A percentile compares a stretch with the other conserved stretches of the same genome.
Conservation (phyloP, 345 rosid genomes). For the Capsella bursapastoris region DNA sequence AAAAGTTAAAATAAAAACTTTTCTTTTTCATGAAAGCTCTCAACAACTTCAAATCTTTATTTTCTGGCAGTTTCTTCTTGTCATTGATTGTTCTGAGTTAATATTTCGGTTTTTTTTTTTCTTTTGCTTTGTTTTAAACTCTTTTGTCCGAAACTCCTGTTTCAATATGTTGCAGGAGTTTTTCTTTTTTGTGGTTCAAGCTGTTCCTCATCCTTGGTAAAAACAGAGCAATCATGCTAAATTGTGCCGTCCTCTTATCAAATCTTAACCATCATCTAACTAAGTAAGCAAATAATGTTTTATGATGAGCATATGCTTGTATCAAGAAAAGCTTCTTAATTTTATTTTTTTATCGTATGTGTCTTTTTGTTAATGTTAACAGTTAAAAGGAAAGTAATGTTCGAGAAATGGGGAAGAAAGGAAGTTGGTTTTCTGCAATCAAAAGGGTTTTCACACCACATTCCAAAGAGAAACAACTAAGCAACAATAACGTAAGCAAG, state of each 20-base stretch:
- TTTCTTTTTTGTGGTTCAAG: neutral
- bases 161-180: slow-evolving; percentile 22
- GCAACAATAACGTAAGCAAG: slow-evolving; percentile 61
- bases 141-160: slow-evolving; percentile 19
- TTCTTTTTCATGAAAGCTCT: slow-evolving; percentile 34
- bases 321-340: slow-evolving; percentile 29
- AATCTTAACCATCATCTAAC: slow-evolving; percentile 1
- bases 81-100: slow-evolving; percentile 15
- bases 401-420: slow-evolving; percentile 87
- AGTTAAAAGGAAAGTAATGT: slow-evolving; percentile 64
- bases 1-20: slow-evolving; percentile 18
- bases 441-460: slow-evolving; percentile 75
- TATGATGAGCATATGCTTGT: neutral
- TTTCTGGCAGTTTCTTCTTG: slow-evolving; percentile 36
- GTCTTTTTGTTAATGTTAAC: slow-evolving; percentile 28
- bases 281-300: slow-evolving; percentile 22
- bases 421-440: slow-evolving; percentile 94
- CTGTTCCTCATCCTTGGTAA: slow-evolving; percentile 11
- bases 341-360: neutral
- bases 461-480: slow-evolving; percentile 70
- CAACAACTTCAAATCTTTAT: slow-evolving; percentile 43
- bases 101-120: neutral
- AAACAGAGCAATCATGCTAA: slow-evolving; percentile 34
- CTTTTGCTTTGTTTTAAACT: neutral
- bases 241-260: neutral